Base-by-base conservation (phyloP, 1,284 basidiomycete species). In the Athelia psychrophila region DNA sequence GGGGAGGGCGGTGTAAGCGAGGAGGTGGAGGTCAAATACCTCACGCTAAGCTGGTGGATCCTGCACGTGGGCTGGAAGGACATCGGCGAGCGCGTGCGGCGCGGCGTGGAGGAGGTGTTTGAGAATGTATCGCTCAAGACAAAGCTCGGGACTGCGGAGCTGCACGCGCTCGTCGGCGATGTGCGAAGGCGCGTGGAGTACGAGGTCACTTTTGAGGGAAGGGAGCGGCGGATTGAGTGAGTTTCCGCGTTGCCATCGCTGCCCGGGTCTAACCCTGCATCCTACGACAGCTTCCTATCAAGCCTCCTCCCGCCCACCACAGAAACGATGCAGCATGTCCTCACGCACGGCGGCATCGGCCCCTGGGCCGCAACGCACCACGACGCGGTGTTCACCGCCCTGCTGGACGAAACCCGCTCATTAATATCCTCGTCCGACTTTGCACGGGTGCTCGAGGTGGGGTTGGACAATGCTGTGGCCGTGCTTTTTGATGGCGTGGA, bases 31-130 rank as follows among this genome's bases (percentile, higher is more conserved):
- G 74, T 80, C 55, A 86, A 86, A 62, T 95, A 86, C 63, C 74
- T 96, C 52, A 93, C 91, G 0, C 80, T 95, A 56, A 91, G 84
- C 48, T 96, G 93, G 91, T 95, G 93, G 91, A 77, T 95, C 46
- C 64, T 96, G 51, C 88, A 96, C 61, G 85, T 90, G 3, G 93
- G 94, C 0, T 95, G 93, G 91, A 87, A 88, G 60, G 83, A 88
- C 51, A 78, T 95, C 0, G 83, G 83, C 1, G 83, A 86, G 56
- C 73, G 88, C 20, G 88, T 94, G 1, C 69, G 84, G 56, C 71
- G 78, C 42, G 88, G 83, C 0, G 90, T 94, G 0, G 86, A 93
- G 61, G 86, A 87, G 50, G 86, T 88, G 0, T 88, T 95, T 55
- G 84, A 88, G 53, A 80, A 90, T 0, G 83, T 95, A 3, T 89